phyloP scores from a whole-genome alignment of 179 eudicot genomes.

The Silene vulgaris region DNA sequence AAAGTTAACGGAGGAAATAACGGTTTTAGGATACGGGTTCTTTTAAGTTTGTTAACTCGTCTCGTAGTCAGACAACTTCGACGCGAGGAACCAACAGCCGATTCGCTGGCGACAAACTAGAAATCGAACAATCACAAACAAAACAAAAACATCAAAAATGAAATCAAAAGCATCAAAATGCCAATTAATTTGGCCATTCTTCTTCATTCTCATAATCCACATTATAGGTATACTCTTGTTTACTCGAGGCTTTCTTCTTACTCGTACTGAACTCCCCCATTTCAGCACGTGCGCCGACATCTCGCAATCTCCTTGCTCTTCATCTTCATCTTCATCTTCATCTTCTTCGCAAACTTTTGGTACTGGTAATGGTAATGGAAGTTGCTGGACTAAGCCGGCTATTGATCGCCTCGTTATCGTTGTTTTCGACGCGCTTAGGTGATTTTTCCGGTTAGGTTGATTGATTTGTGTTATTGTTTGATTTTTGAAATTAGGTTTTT shows the following conservation, averaged over 20 bases:
- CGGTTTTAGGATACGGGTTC: no score
- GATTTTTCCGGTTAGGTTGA: background rate
- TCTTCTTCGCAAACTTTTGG: background rate
- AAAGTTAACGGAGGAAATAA: no score
- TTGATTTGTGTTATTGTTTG: conserved; percentile 8
- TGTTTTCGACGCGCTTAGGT: conserved; percentile 88
- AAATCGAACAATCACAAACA: background rate
- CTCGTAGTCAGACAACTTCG: no score
- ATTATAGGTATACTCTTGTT: conserved; percentile 55
- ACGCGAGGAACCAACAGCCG: no score
- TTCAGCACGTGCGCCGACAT: conserved; percentile 68
- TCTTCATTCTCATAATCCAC: conserved; percentile 48
- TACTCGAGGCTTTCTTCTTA: conserved; percentile 88
- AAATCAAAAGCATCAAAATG: conserved; percentile 25
- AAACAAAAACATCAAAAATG: background rate
- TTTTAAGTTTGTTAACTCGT: no score
- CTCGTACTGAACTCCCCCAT: conserved; percentile 80
- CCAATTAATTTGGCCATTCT: conserved; percentile 39
- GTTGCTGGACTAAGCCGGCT: conserved; percentile 76
- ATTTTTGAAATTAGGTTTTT: conserved; percentile 6
- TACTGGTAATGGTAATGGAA: conserved; percentile 1
- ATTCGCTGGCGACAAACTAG: no score
- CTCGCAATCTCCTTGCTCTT: conserved; percentile 47
- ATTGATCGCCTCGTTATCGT: conserved; percentile 73
- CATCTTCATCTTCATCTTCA: conserved; percentile 5